A percentile compares a stretch with the other conserved stretches of the same genome.
Conservation (phyloP, 305 asterid species). For the Coffea humblotiana region DNA sequence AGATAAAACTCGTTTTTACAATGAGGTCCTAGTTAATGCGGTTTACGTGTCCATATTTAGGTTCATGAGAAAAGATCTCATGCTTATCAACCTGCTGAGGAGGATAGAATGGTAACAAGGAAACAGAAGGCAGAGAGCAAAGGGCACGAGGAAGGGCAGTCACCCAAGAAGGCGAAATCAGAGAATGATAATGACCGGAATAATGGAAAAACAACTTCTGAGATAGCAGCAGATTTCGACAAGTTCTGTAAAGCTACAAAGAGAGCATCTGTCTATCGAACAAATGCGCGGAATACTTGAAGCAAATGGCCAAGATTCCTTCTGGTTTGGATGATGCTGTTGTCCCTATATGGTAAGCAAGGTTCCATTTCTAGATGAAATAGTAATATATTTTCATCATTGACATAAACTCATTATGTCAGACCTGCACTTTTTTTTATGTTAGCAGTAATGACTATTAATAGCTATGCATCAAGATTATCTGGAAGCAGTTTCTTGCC, state of each 20-base stretch:
- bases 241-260: slow-evolving; percentile 52
- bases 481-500: not conserved
- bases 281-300: slow-evolving; percentile 80
- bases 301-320: slow-evolving; percentile 55
- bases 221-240: slow-evolving; percentile 52
- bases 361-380: not conserved
- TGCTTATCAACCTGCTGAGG: slow-evolving; percentile 42
- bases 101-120: slow-evolving; percentile 63
- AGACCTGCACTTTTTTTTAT: not conserved
- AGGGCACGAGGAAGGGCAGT: slow-evolving; percentile 32
- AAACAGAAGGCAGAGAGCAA: slow-evolving; percentile 72
- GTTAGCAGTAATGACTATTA: not conserved
- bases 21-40: not conserved
- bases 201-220: slow-evolving; percentile 36
- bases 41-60: slow-evolving; percentile 14
- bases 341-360: slow-evolving; percentile 72
- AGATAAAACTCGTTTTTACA: not conserved
- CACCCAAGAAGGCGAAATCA: slow-evolving; percentile 43
- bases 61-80: slow-evolving; percentile 57
- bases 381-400: not conserved
- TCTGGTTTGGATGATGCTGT: slow-evolving; percentile 64
- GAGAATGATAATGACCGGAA: slow-evolving; percentile 15
- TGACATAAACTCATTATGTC: not conserved
- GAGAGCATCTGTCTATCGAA: slow-evolving; percentile 61
- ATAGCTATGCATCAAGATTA: not conserved